Base-by-base conservation (phyloP, 2,329 filamentous ascomycete species). In the Lomentospora prolificans region DNA sequence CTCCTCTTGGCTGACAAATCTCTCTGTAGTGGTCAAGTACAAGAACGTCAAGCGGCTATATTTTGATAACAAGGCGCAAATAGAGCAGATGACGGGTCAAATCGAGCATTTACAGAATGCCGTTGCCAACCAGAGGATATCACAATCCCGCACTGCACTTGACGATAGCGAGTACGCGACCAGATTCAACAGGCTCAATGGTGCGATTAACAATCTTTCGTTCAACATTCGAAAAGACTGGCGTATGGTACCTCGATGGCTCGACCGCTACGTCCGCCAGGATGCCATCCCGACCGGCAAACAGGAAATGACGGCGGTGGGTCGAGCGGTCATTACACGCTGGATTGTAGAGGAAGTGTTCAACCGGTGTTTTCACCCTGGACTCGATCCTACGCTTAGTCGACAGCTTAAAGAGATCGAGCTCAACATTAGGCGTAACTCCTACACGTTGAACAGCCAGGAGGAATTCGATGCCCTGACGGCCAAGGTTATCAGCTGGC, bases 41-140 rank as follows among this genome's bases (percentile, higher is more conserved):
- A 95, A 95, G 69, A 96, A 96, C 67, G 92, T 99, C 57, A 99
- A 99, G 75, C 85, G 90, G 56, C 88, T 96, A 64, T 99, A 96
- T 68, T 97, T 97, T 69, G 94, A 97, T 61, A 90, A 92, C 66
- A 94, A 95, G 67, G 80, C 85, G 14, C 91, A 96, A 71, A 92
- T 97, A 55, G 91, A 96, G 65, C 83, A 87, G 64, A 86, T 95
- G 63, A 87, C 86, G 61, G 79, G 84, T 17, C 91, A 96, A 70
- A 88, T 97, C 24, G 92, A 96, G 69, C 87, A 94, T 64, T 79
- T 99, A 17, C 94, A 99, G 69, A 97, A 99, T 69, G 94, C 90
- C n/a, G 82, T 99, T 55, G 94, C 94, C 57, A 94, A 96, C 69
- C 94, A 97, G 71, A 86, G 92, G 57, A 85, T 99, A 69, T 94